Percentiles rank a stretch among this genome's conserved stretches.
Conservation (phyloP, 2,329 filamentous ascomycete species). For the Penicillium sp. region DNA sequence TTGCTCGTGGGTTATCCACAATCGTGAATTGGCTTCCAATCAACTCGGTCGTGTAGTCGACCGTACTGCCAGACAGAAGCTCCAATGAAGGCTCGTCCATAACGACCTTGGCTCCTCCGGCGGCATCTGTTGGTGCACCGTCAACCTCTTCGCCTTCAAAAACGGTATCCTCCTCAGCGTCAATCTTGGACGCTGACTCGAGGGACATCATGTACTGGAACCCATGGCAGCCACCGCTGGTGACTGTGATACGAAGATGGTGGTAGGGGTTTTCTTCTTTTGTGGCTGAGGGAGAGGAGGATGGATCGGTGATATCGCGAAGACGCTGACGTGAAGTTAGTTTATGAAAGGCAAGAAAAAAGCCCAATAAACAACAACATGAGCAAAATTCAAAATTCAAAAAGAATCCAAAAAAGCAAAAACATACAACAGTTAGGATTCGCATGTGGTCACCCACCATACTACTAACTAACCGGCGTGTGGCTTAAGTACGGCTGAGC, state of each 20-base stretch:
- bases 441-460: constrained; percentile 50
- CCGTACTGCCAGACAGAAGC: constrained; percentile 85
- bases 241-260: constrained; percentile 86
- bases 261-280: constrained; percentile 67
- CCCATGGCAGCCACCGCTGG: constrained; percentile 92
- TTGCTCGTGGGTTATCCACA: constrained; percentile 85
- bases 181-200: constrained; percentile 57
- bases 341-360: constrained; percentile 18
- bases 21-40: constrained; percentile 97
- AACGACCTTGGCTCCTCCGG: constrained; percentile 71
- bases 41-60: constrained; percentile 95
- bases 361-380: constrained; percentile 13
- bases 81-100: constrained; percentile 86
- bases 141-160: constrained; percentile 66
- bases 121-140: constrained; percentile 37
- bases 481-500: constrained; percentile 50
- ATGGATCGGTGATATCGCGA: constrained; percentile 65
- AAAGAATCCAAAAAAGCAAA: constrained; percentile 17
- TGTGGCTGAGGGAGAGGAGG: constrained; percentile 39
- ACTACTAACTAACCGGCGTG: constrained; percentile 48
- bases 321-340: constrained; percentile 56
- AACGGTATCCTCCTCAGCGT: constrained; percentile 78
- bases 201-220: constrained; percentile 97
- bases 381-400: too few species aligned
- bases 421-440: constrained; percentile 48